phyloP scores from a whole-genome alignment of 352 stramenopile genomes.

The Globisporangium polare region DNA sequence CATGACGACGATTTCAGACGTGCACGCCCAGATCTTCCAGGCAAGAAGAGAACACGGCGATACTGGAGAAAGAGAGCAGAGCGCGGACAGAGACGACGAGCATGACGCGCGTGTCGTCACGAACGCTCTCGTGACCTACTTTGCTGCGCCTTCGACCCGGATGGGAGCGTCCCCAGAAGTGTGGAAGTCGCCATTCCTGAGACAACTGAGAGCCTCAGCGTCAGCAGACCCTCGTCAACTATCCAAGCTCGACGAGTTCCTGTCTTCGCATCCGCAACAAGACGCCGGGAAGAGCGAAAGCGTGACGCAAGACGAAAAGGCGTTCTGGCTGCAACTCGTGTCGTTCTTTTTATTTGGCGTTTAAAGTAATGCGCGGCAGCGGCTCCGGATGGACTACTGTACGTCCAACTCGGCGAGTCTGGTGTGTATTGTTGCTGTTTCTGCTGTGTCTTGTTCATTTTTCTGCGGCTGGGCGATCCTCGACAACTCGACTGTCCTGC shows the following conservation, averaged over 20 bases:
- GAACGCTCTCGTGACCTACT: constrained; percentile 2
- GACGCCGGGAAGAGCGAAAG: background rate
- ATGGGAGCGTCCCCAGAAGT: background rate
- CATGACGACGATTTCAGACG: constrained; percentile 29
- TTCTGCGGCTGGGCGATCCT: background rate
- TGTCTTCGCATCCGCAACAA: background rate
- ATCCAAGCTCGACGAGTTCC: constrained; percentile 2
- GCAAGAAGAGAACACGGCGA: background rate
- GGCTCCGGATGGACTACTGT: background rate
- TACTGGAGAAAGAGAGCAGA: background rate
- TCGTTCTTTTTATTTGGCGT: constrained; percentile 58
- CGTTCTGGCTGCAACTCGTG: constrained; percentile 54
- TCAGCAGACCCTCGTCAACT: background rate
- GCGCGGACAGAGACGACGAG: background rate
- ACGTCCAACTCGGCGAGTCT: background rate
- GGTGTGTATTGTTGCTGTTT: constrained; percentile 8
- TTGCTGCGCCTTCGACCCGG: background rate
- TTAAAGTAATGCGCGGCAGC: constrained; percentile 11
- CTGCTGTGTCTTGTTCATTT: background rate
- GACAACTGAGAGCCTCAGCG: background rate
- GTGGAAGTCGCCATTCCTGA: constrained; percentile 5
- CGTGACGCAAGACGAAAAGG: constrained; percentile 24
- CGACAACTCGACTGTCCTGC: background rate
- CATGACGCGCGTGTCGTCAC: background rate
- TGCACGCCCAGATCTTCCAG: background rate